phyloP scores from a whole-genome alignment of 1,284 basidiomycete genomes.

The Heterobasidion parviporum region DNA sequence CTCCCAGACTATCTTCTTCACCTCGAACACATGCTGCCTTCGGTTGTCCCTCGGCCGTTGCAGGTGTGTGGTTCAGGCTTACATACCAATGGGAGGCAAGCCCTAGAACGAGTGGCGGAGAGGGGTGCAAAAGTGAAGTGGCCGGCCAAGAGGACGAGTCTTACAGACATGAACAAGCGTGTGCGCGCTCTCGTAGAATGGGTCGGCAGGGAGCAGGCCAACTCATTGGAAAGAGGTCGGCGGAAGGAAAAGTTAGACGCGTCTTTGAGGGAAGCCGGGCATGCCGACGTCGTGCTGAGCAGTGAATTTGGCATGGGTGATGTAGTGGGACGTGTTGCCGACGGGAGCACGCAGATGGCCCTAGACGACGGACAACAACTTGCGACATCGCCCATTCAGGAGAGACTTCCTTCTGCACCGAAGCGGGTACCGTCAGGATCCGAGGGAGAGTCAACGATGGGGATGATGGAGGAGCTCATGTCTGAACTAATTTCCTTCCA shows the following conservation, averaged over 20 bases:
- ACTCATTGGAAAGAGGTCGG: slow-evolving; percentile 64
- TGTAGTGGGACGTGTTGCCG: not conserved
- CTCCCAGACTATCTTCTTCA: slow-evolving; percentile 92
- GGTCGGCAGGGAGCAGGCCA: slow-evolving; percentile 79
- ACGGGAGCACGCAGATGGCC: slow-evolving; percentile 5
- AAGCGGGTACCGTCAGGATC: too few relatives aligned
- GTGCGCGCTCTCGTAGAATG: slow-evolving; percentile 89
- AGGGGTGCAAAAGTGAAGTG: slow-evolving; percentile 90
- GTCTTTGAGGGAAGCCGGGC: slow-evolving; percentile 31
- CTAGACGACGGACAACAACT: slow-evolving; percentile 6
- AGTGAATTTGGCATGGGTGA: not conserved
- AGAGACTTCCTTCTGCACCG: slow-evolving; percentile 10
- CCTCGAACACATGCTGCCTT: slow-evolving; percentile 79
- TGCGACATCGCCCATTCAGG: slow-evolving; percentile 15
- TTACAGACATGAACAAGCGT: slow-evolving; percentile 95
- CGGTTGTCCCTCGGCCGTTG: slow-evolving; percentile 65
- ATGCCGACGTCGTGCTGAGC: not conserved
- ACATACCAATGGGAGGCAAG: slow-evolving; percentile 25
- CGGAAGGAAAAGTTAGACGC: slow-evolving; percentile 60
- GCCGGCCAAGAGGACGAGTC: slow-evolving; percentile 90
- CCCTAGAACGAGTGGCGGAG: slow-evolving; percentile 61
- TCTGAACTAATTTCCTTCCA: slow-evolving; percentile 82
- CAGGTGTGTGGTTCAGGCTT: slow-evolving; percentile 50
- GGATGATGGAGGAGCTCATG: slow-evolving; percentile 84
- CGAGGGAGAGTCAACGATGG: slow-evolving; percentile 42